phyloP scores from a whole-genome alignment of 2,329 filamentous ascomycete genomes.

The Pestalotiopsis fici region DNA sequence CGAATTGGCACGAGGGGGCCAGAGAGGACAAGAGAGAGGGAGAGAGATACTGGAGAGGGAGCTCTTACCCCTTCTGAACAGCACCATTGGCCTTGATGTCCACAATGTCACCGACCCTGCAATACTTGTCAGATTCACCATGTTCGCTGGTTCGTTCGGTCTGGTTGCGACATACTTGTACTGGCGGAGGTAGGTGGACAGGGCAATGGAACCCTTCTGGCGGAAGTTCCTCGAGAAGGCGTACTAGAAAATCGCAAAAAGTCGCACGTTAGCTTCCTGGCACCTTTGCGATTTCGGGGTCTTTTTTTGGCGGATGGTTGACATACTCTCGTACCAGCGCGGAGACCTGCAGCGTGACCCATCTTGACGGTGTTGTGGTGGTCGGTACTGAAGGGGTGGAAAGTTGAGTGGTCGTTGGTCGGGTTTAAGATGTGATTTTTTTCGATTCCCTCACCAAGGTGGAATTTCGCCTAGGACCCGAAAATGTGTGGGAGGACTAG shows the following conservation, averaged over 20 bases:
- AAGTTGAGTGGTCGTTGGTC: slow-evolving; percentile 17
- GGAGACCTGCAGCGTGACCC: slow-evolving; percentile 87
- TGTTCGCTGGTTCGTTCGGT: slow-evolving; percentile 7
- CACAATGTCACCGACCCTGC: slow-evolving; percentile 94
- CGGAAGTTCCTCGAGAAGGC: slow-evolving; percentile 94
- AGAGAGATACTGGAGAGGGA: slow-evolving; percentile 11
- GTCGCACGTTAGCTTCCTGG: slow-evolving; percentile 10
- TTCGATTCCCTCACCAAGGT: slow-evolving; percentile 8
- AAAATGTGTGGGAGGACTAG: slow-evolving; percentile 2
- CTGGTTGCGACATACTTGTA: slow-evolving; percentile 68
- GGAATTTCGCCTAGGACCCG: slow-evolving; percentile 12
- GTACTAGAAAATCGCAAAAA: slow-evolving; percentile 54
- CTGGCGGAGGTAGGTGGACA: slow-evolving; percentile 91
- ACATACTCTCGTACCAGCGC: slow-evolving; percentile 82
- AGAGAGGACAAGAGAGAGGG: no score
- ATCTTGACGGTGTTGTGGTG: slow-evolving; percentile 63
- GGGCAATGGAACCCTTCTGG: slow-evolving; percentile 89
- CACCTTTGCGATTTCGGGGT: not conserved
- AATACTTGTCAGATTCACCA: slow-evolving; percentile 40
- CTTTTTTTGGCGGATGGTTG: slow-evolving; percentile 11
- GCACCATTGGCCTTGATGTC: slow-evolving; percentile 99
- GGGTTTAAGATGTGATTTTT: slow-evolving; percentile 8
- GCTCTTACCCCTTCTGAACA: slow-evolving; percentile 90
- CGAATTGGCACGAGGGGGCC: not conserved
- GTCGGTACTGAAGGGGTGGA: slow-evolving; percentile 21